Percentiles rank a stretch among this genome's conserved stretches.
Conservation (phyloP, 768 basidiomycete genomes). For the Chalciporus chontae region DNA sequence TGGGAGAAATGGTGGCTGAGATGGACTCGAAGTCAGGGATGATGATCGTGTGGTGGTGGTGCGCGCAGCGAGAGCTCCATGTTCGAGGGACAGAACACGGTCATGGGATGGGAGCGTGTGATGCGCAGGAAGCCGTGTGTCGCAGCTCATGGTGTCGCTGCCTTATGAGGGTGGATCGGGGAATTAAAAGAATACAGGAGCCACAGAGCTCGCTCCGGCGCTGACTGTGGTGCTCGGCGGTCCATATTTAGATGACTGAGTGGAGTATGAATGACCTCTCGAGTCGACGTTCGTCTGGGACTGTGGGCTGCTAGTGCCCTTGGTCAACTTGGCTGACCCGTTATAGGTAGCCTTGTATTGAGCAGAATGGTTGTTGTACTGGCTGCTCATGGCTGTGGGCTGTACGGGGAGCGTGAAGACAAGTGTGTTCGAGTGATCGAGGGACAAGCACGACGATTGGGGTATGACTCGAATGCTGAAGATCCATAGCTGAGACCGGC, state of each 20-base stretch:
- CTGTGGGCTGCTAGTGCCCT: conserved; percentile 14
- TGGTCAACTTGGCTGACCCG: conserved; percentile 20
- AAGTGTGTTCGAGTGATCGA: not conserved
- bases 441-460: not conserved
- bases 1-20: not conserved
- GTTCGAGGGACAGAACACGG: not conserved
- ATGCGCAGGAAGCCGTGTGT: not conserved
- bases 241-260: conserved; percentile 22
- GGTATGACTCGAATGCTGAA: not conserved
- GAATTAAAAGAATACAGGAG: conserved; percentile 57
- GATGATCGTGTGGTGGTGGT: conserved; percentile 1
- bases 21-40: not conserved
- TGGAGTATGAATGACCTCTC: conserved; percentile 20
- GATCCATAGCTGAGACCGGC: not conserved
- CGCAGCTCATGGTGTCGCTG: not conserved
- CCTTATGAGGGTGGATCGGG: not conserved
- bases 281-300: conserved; percentile 20
- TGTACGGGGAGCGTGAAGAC: not conserved
- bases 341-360: conserved; percentile 14
- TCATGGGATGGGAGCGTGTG: not conserved
- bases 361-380: conserved; percentile 18
- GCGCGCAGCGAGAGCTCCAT: not conserved
- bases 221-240: conserved; percentile 39
- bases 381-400: conserved; percentile 24
- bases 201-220: conserved; percentile 47